These are phyloP conservation scores for Pichia paraexigua DNA, from an alignment of 805 yeast genomes.

Conservation along the genomic window DNA sequence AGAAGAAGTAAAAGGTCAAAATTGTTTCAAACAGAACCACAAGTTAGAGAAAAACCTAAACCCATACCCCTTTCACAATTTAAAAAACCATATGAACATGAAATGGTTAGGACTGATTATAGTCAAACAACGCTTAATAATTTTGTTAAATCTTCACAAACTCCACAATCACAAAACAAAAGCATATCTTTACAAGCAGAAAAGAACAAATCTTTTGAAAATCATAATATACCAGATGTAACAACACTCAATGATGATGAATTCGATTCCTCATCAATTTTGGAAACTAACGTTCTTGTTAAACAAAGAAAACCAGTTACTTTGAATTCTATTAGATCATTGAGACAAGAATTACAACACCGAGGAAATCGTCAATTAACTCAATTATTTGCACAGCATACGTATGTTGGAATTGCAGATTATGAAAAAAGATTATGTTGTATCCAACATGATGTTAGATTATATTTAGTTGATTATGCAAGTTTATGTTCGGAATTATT, in stretches of 20 bases:
- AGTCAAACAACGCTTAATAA: slow-evolving; percentile 48
- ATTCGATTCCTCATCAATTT: background rate
- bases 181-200: background rate
- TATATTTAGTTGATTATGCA: slow-evolving; percentile 76
- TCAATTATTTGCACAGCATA: slow-evolving; percentile 56
- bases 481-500: slow-evolving; percentile 59
- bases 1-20: slow-evolving; percentile 5
- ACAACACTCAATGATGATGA: background rate
- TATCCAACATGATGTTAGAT: slow-evolving; percentile 74
- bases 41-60: background rate
- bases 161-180: background rate
- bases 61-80: slow-evolving; percentile 10
- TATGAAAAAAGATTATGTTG: slow-evolving; percentile 60
- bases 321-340: slow-evolving; percentile 30
- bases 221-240: background rate
- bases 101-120: slow-evolving; percentile 65
- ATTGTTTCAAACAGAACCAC: background rate
- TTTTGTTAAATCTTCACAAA: slow-evolving; percentile 17
- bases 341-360: slow-evolving; percentile 44
- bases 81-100: slow-evolving; percentile 48
- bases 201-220: background rate
- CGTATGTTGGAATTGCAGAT: slow-evolving; percentile 81
- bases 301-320: slow-evolving; percentile 8
- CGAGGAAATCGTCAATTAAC: slow-evolving; percentile 49
- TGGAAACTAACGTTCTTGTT: background rate